Conservation (phyloP, 805 yeast species). For the Candida quercuum region DNA sequence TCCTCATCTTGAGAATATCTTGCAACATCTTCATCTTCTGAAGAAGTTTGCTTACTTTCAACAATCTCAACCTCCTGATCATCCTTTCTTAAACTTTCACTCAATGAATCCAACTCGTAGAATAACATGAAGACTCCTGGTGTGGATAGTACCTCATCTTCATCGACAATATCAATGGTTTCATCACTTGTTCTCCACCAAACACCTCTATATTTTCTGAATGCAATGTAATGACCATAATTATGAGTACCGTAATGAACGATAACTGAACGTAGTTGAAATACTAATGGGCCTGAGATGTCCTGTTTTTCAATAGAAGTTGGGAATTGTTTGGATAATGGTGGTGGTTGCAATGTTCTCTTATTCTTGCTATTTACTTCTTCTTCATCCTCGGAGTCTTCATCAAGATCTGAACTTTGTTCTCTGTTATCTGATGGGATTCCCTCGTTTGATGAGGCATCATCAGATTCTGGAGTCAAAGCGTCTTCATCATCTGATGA, state of each 20-base stretch:
- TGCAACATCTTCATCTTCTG: neutral
- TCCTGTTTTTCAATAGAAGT: constrained; percentile 11
- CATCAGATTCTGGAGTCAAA: neutral
- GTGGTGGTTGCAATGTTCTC: no score
- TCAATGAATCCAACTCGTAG: constrained; percentile 55
- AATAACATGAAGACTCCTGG: constrained; percentile 93
- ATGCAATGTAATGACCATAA: constrained; percentile 95
- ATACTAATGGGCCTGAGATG: constrained; percentile 42
- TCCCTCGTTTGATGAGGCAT: neutral
- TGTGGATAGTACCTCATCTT: constrained; percentile 70
- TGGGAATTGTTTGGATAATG: constrained; percentile 8
- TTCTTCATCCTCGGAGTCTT: constrained; percentile 7
- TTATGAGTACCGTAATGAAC: constrained; percentile 95
- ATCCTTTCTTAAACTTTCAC: constrained; percentile 16
- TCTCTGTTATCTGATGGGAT: constrained; percentile 2
- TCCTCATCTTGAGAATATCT: constrained; percentile 1
- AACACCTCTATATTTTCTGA: constrained; percentile 68
- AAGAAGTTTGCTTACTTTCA: neutral
- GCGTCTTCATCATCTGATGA: neutral
- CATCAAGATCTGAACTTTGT: neutral
- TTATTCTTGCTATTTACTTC: no score
- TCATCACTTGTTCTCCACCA: constrained; percentile 98
- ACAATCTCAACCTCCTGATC: constrained; percentile 6
- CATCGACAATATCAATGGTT: constrained; percentile 72
- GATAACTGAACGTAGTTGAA: constrained; percentile 77